Evolutionary conservation across 768 basidiomycete genomes (phyloP).

Genomic region (Podaxis sp.): DNA sequence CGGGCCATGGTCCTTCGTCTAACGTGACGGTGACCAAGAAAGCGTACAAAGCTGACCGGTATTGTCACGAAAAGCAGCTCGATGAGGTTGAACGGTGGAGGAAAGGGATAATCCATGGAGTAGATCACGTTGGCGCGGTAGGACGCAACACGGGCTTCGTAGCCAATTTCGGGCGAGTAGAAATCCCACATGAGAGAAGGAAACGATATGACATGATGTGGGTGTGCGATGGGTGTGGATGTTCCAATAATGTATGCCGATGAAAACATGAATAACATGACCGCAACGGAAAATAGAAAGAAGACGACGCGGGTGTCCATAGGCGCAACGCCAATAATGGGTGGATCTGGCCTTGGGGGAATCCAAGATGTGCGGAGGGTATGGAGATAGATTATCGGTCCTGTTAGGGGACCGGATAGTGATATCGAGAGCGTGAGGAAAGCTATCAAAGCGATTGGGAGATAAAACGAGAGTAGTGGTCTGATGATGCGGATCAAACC

Average conservation of each 20-base stretch:
- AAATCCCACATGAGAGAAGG: constrained; percentile 41
- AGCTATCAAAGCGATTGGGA: constrained; percentile 44
- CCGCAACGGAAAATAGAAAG: constrained; percentile 32
- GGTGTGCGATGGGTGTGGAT: constrained; percentile 21
- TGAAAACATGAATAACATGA: constrained; percentile 32
- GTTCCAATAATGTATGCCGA: constrained; percentile 33
- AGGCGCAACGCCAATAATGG: constrained; percentile 32
- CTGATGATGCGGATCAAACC: constrained; percentile 35
- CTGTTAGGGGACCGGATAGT: constrained; percentile 31
- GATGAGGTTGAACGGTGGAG: constrained; percentile 51
- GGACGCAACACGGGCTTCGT: constrained; percentile 41
- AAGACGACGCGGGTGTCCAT: constrained; percentile 47
- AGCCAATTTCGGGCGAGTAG: constrained; percentile 42
- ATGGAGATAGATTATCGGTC: constrained; percentile 19
- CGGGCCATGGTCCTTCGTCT: background rate
- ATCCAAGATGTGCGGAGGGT: background rate
- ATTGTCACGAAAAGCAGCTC: constrained; percentile 8
- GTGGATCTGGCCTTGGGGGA: constrained; percentile 9
- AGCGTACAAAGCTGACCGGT: background rate
- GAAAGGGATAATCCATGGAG: constrained; percentile 38
- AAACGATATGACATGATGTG: background rate
- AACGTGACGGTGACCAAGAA: background rate
- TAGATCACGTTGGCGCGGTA: constrained; percentile 34
- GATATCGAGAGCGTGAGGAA: constrained; percentile 47
- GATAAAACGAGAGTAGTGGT: constrained; percentile 44